Evolutionary conservation across 305 asterid species (phyloP).

Genomic region (Solanum hybrid): DNA sequence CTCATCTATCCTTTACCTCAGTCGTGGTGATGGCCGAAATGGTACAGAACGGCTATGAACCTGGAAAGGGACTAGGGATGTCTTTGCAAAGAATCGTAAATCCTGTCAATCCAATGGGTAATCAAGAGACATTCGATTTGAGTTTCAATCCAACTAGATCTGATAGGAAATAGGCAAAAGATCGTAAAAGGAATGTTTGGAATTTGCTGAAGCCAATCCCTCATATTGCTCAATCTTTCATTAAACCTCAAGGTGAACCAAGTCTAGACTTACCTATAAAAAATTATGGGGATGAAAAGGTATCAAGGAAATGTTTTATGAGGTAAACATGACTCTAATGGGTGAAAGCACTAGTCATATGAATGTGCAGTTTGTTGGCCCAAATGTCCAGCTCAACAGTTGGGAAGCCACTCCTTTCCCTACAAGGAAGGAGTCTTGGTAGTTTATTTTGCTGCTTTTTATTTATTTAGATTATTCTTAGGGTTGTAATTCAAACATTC

Average conservation of each 20-base stretch:
- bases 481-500: neutral
- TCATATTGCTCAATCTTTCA: neutral
- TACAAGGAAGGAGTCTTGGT: neutral
- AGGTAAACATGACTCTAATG: neutral
- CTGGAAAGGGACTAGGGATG: neutral
- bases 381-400: neutral
- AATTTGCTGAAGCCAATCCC: neutral
- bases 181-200: neutral
- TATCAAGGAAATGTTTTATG: neutral
- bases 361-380: neutral
- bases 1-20: neutral
- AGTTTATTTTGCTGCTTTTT: neutral
- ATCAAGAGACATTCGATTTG: neutral
- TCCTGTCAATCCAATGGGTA: neutral
- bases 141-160: neutral
- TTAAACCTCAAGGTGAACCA: neutral
- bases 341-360: neutral
- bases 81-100: neutral
- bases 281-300: neutral
- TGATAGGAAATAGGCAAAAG: neutral
- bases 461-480: neutral
- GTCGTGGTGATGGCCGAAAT: neutral
- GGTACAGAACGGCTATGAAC: neutral
- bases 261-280: neutral
- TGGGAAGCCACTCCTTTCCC: neutral